Evolutionary conservation across 1,139 yeast genomes (phyloP).

Genomic region (Geotrichum aggregatum): DNA sequence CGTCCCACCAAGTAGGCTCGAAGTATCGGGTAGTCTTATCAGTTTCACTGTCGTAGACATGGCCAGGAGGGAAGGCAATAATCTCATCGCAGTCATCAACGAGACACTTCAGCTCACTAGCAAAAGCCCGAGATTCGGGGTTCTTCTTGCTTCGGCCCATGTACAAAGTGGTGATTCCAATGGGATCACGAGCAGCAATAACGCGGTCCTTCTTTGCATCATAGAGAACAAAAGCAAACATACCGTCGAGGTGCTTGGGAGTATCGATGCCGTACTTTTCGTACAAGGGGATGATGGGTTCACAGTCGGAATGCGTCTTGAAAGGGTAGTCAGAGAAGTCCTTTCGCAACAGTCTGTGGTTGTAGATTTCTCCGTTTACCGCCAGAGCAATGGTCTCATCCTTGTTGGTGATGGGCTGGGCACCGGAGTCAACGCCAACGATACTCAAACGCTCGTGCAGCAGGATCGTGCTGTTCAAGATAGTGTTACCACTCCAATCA

Average conservation of each 20-base stretch:
- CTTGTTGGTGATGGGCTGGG: constrained; percentile 86
- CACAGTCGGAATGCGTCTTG: constrained; percentile 92
- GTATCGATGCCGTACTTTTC: constrained; percentile 83
- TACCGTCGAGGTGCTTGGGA: constrained; percentile 91
- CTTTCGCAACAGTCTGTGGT: constrained; percentile 84
- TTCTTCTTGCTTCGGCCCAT: constrained; percentile 75
- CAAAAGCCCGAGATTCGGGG: constrained; percentile 79
- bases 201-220: constrained; percentile 82
- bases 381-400: constrained; percentile 72
- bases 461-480: constrained; percentile 69
- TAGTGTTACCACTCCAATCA: constrained; percentile 87
- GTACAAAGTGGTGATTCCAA: constrained; percentile 93
- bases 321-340: constrained; percentile 66
- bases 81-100: constrained; percentile 92
- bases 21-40: constrained; percentile 82
- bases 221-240: constrained; percentile 93
- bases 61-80: constrained; percentile 97
- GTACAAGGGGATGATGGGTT: constrained; percentile 90
- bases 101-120: constrained; percentile 90
- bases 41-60: constrained; percentile 86
- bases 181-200: constrained; percentile 96
- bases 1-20: constrained; percentile 94
- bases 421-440: constrained; percentile 87
- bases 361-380: constrained; percentile 97
- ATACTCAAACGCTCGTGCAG: constrained; percentile 95